Conservation (phyloP, 179 eudicot species). For the Spergularia azorica region DNA sequence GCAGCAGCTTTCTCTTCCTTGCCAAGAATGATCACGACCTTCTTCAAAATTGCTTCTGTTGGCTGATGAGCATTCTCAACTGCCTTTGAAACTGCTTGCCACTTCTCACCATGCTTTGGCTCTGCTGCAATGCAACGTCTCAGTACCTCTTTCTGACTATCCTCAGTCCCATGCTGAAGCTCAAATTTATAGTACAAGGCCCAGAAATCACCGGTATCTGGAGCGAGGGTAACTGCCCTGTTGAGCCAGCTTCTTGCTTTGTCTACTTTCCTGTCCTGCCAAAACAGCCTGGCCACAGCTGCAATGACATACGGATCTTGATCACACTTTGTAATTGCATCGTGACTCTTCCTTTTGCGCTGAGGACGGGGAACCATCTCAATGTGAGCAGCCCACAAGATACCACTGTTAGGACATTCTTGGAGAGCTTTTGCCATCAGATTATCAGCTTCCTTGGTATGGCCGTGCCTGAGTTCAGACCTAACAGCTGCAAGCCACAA, state of each 20-base stretch:
- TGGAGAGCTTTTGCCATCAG: constrained; percentile 95
- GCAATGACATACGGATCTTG: constrained; percentile 80
- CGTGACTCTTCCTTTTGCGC: constrained; percentile 69
- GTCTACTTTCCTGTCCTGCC: constrained; percentile 95
- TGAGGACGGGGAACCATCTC: constrained; percentile 93
- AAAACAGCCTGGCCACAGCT: constrained; percentile 78
- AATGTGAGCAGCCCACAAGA: constrained; percentile 81
- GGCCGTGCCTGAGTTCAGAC: constrained; percentile 74
- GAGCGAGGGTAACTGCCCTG: constrained; percentile 81
- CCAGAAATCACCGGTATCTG: constrained; percentile 93
- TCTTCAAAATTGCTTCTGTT: constrained; percentile 79
- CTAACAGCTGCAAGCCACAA: constrained; percentile 94
- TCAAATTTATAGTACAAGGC: constrained; percentile 84
- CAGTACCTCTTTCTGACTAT: constrained; percentile 69
- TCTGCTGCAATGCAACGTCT: constrained; percentile 80
- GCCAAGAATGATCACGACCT: constrained; percentile 66
- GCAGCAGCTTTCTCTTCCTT: constrained; percentile 63
- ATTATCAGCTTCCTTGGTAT: constrained; percentile 76
- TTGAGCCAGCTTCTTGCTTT: constrained; percentile 84
- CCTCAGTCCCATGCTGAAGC: constrained; percentile 78
- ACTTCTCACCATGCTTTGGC: constrained; percentile 94
- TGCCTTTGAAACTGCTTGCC: constrained; percentile 77
- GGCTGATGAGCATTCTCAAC: constrained; percentile 88
- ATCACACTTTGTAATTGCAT: constrained; percentile 71
- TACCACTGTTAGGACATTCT: constrained; percentile 87